A percentile compares a stretch with the other conserved stretches of the same genome.
These are phyloP conservation scores for Sclerotinia borealis DNA, from an alignment of 2,329 filamentous ascomycete genomes.

Conservation along the genomic window DNA sequence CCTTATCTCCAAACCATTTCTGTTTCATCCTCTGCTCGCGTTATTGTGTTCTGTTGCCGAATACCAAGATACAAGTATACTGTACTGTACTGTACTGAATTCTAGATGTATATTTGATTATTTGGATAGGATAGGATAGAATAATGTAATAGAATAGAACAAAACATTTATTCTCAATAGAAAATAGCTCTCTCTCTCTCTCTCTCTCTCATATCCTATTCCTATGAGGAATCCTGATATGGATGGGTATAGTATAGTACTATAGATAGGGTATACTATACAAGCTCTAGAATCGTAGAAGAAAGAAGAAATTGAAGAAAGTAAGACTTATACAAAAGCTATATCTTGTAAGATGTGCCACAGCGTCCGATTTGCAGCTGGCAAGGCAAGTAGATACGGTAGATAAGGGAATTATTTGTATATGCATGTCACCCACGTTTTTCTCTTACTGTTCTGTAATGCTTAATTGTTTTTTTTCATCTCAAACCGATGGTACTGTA, in stretches of 20 bases:
- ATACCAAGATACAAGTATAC: background rate
- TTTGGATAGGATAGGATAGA: too few relatives aligned
- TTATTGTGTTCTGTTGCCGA: background rate
- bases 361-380: background rate
- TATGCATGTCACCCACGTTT: background rate
- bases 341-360: background rate
- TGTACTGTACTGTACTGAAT: background rate
- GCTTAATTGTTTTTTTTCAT: conserved; percentile 1
- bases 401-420: background rate
- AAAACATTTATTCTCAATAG: background rate
- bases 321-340: background rate
- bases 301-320: too few relatives aligned
- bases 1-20: background rate
- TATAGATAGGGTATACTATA: background rate
- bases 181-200: background rate
- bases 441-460: background rate
- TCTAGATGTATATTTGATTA: background rate
- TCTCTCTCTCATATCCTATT: too few relatives aligned
- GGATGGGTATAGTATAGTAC: too few relatives aligned
- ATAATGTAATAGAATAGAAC: too few relatives aligned
- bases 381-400: background rate
- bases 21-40: background rate
- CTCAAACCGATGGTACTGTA: background rate
- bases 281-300: background rate
- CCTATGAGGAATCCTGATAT: too few relatives aligned